Evolutionary conservation across 1,284 basidiomycete genomes (phyloP), one percentile per base, ranked within the genome.

Genomic region (Ustilago cynodontis): DNA sequence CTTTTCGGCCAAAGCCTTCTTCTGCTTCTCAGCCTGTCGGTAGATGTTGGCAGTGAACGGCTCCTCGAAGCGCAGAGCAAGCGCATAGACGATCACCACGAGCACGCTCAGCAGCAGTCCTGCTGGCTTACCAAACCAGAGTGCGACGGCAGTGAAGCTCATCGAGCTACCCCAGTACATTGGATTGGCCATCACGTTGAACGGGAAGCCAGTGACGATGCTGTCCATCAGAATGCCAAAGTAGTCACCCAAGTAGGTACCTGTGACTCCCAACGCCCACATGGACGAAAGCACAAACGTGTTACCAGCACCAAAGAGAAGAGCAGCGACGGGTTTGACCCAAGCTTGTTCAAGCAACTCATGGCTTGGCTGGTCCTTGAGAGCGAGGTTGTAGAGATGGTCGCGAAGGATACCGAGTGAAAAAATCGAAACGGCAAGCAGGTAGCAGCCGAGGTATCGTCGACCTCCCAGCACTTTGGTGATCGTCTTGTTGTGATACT

Each of bases 141-240:
- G 79, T 0, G 84, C 80, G 16, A 84, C 82, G 33, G 77, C 83
- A 33, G 78, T 71, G 66, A 85, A 85, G 80, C 78, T 82, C 79
- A 79, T 76, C 55, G 65, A 75, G 75, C 82, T 84, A n/a, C 85
- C 85, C 66, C 70, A 72, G 77, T 98, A 98, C 96, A 98, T 98
- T 0, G 96, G 96, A 87, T 98, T 92, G 49, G 91, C 89, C 67
- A 96, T 89, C 57, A 98, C 90, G 85, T 96, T 97, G 90, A 98
- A 99, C 0, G 96, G 96, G 88, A 99, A 99, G 22, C 93, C 92
- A 6, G 88, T 89, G 59, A 89, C 87, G 75, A 88, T 87, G 60
- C 92, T 89, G 84, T 94, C 91, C 94, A 98, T 97, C 61, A 98
- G 88, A 81, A 98, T 98, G n/a, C 96, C 96, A 87, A 98, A 99